Conservation (phyloP, 1,284 basidiomycete species). For the Wolfiporia cocos region DNA sequence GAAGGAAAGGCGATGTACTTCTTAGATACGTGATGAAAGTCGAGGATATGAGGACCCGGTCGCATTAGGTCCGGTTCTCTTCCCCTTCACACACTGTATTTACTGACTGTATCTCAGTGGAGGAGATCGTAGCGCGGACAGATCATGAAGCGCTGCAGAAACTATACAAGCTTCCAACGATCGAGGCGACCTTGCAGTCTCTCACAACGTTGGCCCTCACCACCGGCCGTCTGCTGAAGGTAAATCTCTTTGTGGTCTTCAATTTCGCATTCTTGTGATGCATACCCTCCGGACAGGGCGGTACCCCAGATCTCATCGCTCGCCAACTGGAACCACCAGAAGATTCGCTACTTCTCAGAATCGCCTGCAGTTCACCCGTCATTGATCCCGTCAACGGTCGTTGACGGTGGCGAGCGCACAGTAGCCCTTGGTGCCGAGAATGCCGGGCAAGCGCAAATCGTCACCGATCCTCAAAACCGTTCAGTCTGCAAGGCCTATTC, state of each 20-base stretch:
- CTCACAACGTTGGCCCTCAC: conserved; percentile 87
- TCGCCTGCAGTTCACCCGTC: conserved; percentile 80
- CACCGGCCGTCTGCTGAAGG: conserved; percentile 83
- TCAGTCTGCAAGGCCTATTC: conserved; percentile 72
- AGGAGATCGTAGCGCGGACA: conserved; percentile 77
- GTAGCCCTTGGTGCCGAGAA: conserved; percentile 67
- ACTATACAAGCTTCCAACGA: conserved; percentile 80
- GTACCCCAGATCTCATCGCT: conserved; percentile 88
- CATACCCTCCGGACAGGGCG: no score
- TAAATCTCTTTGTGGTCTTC: no score
- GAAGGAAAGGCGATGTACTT: conserved; percentile 62
- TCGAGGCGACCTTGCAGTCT: conserved; percentile 74
- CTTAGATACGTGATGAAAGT: conserved; percentile 92
- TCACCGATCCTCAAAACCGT: conserved; percentile 64
- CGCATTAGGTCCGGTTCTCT: conserved; percentile 71
- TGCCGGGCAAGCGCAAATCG: conserved; percentile 70
- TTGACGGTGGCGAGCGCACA: conserved; percentile 17
- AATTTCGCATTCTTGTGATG: no score
- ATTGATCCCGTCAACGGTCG: conserved; percentile 52
- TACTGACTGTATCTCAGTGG: no score
- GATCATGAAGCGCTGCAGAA: conserved; percentile 65
- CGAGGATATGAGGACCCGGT: conserved; percentile 88
- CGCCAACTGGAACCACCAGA: conserved; percentile 94
- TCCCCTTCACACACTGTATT: no score
- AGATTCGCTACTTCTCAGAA: conserved; percentile 83